phyloP scores from a whole-genome alignment of 306 rosid species.

The Rubus idaeus region DNA sequence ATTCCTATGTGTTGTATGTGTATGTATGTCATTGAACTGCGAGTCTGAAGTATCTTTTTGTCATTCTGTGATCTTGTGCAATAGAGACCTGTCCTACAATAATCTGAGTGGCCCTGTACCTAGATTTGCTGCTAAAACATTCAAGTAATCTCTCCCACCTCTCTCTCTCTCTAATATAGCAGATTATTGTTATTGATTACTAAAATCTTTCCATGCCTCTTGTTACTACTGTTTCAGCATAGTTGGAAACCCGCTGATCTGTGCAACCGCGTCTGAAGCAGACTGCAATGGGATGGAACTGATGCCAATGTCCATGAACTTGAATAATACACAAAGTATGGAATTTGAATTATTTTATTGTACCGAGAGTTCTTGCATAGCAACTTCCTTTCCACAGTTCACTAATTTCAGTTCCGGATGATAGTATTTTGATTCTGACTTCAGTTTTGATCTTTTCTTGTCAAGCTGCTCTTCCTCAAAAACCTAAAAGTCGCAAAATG shows the following conservation, averaged over 20 bases:
- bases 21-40: constrained; percentile 13
- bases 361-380: not conserved
- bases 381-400: not conserved
- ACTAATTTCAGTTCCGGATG: not conserved
- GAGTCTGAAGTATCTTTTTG: constrained; percentile 31
- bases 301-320: constrained; percentile 93
- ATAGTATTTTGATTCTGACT: constrained; percentile 31
- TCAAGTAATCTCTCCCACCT: constrained; percentile 54
- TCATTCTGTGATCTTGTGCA: constrained; percentile 32
- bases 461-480: constrained; percentile 49
- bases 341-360: not conserved
- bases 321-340: constrained; percentile 65
- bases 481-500: constrained; percentile 63
- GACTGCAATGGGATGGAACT: constrained; percentile 71
- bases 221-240: constrained; percentile 55
- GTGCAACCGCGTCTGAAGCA: constrained; percentile 76
- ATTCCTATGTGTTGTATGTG: constrained; percentile 19
- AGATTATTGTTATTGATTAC: constrained; percentile 6
- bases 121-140: constrained; percentile 84
- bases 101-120: constrained; percentile 88
- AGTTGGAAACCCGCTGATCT: constrained; percentile 84
- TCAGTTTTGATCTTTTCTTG: constrained; percentile 35
- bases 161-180: constrained; percentile 13
- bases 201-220: not conserved
- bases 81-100: constrained; percentile 89